These are phyloP conservation scores for Keqinozyma sinolaborantium DNA, from an alignment of 1,139 yeast genomes.

Conservation along the genomic window DNA sequence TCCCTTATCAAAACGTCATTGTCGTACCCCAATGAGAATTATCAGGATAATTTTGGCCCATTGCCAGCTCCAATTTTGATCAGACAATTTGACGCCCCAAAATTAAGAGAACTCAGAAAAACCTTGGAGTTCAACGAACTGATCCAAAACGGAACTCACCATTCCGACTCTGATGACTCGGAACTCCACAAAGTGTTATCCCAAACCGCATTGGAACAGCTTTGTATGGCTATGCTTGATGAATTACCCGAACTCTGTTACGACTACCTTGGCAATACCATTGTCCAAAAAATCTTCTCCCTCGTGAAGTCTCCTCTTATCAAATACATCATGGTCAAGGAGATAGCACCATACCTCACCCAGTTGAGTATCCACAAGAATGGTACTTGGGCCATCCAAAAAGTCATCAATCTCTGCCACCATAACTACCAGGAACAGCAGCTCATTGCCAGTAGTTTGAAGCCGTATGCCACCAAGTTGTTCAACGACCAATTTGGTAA, in stretches of 20 bases:
- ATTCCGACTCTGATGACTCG: neutral
- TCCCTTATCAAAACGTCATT: constrained; percentile 31
- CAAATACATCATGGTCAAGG: constrained; percentile 78
- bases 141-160: constrained; percentile 4
- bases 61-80: constrained; percentile 61
- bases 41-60: constrained; percentile 58
- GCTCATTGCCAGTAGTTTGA: constrained; percentile 65
- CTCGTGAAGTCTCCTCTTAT: constrained; percentile 62
- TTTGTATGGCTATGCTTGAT: constrained; percentile 79
- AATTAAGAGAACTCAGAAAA: constrained; percentile 59
- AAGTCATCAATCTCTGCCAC: constrained; percentile 74
- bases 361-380: constrained; percentile 95
- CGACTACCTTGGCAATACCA: constrained; percentile 93
- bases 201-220: constrained; percentile 68
- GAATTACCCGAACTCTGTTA: constrained; percentile 90
- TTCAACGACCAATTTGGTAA: constrained; percentile 96
- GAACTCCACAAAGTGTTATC: constrained; percentile 16
- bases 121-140: constrained; percentile 44
- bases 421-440: constrained; percentile 62
- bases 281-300: constrained; percentile 86
- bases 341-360: constrained; percentile 75
- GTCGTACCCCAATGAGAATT: constrained; percentile 29
- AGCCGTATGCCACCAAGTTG: constrained; percentile 80
- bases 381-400: constrained; percentile 99
- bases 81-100: constrained; percentile 85